phyloP scores from a whole-genome alignment of 2,329 filamentous ascomycete genomes.

The Drechslera avenae region DNA sequence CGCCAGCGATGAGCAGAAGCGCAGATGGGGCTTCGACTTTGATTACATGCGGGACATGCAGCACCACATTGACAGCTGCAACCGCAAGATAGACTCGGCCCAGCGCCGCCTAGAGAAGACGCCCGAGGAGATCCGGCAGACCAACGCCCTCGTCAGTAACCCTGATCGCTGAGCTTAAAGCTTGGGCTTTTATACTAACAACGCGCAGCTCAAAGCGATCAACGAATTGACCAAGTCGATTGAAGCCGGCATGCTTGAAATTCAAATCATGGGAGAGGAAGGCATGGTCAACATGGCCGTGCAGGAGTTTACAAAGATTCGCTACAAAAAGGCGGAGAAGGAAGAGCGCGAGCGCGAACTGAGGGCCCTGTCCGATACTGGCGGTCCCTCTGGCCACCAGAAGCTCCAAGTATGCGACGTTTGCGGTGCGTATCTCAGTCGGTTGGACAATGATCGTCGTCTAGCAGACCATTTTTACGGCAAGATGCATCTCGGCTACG shows the following conservation, averaged over 20 bases:
- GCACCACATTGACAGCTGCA: slow-evolving; percentile 96
- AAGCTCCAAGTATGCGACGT: slow-evolving; percentile 99
- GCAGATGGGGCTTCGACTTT: slow-evolving; percentile 87
- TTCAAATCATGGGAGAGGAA: slow-evolving; percentile 81
- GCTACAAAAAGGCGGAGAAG: slow-evolving; percentile 79
- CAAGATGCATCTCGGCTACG: slow-evolving; percentile 98
- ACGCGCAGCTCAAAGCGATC: slow-evolving; percentile 73
- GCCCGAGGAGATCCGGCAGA: slow-evolving; percentile 94
- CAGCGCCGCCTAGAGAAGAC: slow-evolving; percentile 95
- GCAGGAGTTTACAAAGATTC: slow-evolving; percentile 86
- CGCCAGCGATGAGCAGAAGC: slow-evolving; percentile 71
- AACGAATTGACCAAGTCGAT: slow-evolving; percentile 79
- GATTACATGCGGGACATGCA: slow-evolving; percentile 96
- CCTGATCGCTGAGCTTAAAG: background rate
- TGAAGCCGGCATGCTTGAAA: slow-evolving; percentile 80
- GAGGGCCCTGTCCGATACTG: slow-evolving; percentile 88
- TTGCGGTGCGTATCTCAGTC: slow-evolving; percentile 89
- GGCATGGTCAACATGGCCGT: slow-evolving; percentile 80
- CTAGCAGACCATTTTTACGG: slow-evolving; percentile 98
- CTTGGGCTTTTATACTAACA: slow-evolving; percentile 22
- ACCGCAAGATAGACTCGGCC: slow-evolving; percentile 86
- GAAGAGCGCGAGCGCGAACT: slow-evolving; percentile 84
- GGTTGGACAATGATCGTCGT: slow-evolving; percentile 91
- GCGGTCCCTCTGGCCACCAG: slow-evolving; percentile 91
- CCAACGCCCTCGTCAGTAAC: slow-evolving; percentile 72